These are phyloP conservation scores for Asterophora parasitica DNA, from an alignment of 768 basidiomycete genomes.

Conservation along the genomic window DNA sequence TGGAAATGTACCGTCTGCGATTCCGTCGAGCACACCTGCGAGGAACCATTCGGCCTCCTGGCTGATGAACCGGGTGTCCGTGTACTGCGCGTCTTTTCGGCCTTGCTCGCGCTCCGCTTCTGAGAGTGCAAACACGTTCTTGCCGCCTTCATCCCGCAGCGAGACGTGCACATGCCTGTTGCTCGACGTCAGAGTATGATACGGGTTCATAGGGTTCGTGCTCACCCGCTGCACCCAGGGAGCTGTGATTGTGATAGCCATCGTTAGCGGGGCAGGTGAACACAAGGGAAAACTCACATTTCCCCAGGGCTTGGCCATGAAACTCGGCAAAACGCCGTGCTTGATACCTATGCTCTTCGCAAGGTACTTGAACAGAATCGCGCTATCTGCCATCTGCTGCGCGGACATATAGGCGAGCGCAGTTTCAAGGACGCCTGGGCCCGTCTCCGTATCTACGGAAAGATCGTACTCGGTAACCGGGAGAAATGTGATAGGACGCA, in stretches of 20 bases:
- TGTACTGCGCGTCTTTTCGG: slow-evolving; percentile 62
- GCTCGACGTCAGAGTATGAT: background rate
- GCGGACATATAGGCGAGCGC: slow-evolving; percentile 83
- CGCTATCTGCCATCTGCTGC: slow-evolving; percentile 84
- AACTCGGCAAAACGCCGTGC: slow-evolving; percentile 85
- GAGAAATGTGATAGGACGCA: slow-evolving; percentile 27
- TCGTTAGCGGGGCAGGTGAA: too few species aligned
- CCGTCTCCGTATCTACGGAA: slow-evolving; percentile 81
- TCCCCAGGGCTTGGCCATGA: slow-evolving; percentile 98
- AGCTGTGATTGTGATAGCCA: slow-evolving; percentile 41
- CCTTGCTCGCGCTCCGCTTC: slow-evolving; percentile 58
- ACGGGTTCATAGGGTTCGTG: background rate
- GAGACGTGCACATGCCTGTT: slow-evolving; percentile 89
- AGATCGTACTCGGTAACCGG: background rate
- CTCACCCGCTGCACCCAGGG: slow-evolving; percentile 91
- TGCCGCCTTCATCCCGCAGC: slow-evolving; percentile 59
- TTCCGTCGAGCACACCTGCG: slow-evolving; percentile 86
- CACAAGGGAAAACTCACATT: slow-evolving; percentile 49
- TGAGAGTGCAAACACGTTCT: slow-evolving; percentile 75
- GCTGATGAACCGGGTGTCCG: slow-evolving; percentile 83
- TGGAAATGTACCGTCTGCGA: slow-evolving; percentile 69
- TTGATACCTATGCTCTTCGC: slow-evolving; percentile 92
- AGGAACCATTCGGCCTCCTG: slow-evolving; percentile 87
- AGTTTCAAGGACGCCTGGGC: slow-evolving; percentile 84
- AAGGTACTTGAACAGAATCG: slow-evolving; percentile 86